These are phyloP conservation scores for Penicillium capsulatum DNA, from an alignment of 2,329 filamentous ascomycete genomes.

Conservation along the genomic window DNA sequence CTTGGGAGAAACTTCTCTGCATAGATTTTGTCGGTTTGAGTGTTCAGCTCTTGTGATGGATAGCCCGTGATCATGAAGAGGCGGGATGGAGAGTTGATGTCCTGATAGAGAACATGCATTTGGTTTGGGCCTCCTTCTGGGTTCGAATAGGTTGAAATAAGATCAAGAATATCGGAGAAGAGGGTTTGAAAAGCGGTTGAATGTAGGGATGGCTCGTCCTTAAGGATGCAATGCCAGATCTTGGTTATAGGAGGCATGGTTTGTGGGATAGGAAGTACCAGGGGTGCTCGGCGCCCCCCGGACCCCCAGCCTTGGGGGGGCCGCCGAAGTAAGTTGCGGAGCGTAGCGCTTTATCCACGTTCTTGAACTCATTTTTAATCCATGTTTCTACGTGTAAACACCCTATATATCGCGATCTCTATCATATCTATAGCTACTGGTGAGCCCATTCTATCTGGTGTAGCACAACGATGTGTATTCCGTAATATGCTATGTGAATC, in stretches of 20 bases:
- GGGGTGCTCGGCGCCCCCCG: no score
- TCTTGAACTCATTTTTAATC: no score
- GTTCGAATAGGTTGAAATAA: conserved; percentile 9
- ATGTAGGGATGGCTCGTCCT: not conserved
- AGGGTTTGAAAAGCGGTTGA: conserved; percentile 6
- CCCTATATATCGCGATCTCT: no score
- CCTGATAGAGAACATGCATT: conserved; percentile 15
- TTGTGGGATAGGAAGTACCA: no score
- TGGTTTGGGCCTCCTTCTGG: not conserved
- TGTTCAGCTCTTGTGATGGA: conserved; percentile 13
- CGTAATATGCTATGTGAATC: no score
- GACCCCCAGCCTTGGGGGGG: no score
- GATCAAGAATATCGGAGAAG: conserved; percentile 7
- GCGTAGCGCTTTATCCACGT: no score
- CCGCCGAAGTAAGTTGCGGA: no score
- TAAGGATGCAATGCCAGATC: conserved; percentile 12
- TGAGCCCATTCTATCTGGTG: no score
- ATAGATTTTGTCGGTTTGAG: conserved; percentile 8
- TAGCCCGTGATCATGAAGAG: conserved; percentile 16
- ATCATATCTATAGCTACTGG: no score
- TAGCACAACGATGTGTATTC: no score
- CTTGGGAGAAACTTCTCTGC: conserved; percentile 5
- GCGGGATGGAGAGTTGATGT: conserved; percentile 6
- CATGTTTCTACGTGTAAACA: no score
- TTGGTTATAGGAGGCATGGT: conserved; percentile 13